Conservation (phyloP, 1,284 basidiomycete genomes). For the Porphyrellus sp. region DNA sequence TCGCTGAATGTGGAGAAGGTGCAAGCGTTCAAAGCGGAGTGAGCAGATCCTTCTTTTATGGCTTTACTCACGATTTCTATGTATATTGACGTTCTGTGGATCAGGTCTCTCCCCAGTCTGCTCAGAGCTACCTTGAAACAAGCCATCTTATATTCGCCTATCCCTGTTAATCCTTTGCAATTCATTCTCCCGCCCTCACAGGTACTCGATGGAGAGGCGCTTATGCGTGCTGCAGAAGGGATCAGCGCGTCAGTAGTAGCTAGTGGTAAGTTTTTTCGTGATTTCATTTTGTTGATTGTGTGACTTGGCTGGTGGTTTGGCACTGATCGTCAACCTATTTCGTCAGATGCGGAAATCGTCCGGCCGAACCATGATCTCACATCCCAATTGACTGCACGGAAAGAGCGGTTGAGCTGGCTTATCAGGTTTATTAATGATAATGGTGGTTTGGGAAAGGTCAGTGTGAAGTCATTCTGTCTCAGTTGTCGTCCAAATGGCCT, state of each 20-base stretch:
- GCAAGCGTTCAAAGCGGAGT: constrained; percentile 56
- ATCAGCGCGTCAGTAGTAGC: constrained; percentile 73
- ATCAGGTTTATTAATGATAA: constrained; percentile 89
- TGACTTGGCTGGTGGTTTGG: neutral
- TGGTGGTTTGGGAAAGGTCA: constrained; percentile 69
- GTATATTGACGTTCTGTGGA: constrained; percentile 33
- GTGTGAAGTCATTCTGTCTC: constrained; percentile 7
- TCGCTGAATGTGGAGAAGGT: constrained; percentile 61
- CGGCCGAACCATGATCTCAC: constrained; percentile 78
- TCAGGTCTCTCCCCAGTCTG: constrained; percentile 59
- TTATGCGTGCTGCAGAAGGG: constrained; percentile 78
- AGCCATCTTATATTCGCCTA: constrained; percentile 66
- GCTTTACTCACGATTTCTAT: constrained; percentile 38
- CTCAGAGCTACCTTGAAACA: constrained; percentile 86
- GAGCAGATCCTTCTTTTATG: constrained; percentile 26
- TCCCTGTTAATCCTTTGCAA: constrained; percentile 71
- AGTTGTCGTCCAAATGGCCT: neutral
- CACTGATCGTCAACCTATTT: neutral
- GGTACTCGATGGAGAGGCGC: constrained; percentile 67
- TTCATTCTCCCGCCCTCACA: constrained; percentile 76
- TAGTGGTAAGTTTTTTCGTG: constrained; percentile 46
- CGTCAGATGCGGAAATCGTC: constrained; percentile 68
- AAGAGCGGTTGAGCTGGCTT: constrained; percentile 75
- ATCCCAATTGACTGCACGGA: constrained; percentile 73
- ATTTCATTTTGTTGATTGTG: neutral